A percentile compares a stretch with the other conserved stretches of the same genome.
Conservation (phyloP, 192 early-diverging fungal species). For the Bifiguratus adelaidae region DNA sequence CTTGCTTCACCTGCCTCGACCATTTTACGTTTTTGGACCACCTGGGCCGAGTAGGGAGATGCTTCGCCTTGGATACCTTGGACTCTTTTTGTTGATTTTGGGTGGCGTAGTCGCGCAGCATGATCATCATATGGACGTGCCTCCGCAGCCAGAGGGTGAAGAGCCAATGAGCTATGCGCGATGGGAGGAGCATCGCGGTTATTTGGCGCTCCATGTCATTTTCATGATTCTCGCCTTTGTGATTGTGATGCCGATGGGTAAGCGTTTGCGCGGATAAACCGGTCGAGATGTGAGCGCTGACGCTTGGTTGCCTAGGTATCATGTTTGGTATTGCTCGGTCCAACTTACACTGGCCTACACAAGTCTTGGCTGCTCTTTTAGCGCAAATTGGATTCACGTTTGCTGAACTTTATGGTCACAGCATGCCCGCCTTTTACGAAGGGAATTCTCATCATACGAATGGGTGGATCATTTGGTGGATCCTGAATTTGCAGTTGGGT, state of each 20-base stretch:
- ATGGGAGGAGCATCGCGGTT: conserved; percentile 9
- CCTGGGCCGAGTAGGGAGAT: too few species aligned
- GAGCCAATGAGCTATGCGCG: conserved; percentile 21
- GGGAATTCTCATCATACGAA: conserved; percentile 18
- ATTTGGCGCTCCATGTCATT: conserved; percentile 14
- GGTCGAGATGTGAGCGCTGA: background rate
- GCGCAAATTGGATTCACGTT: conserved; percentile 17
- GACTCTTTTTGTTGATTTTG: too few species aligned
- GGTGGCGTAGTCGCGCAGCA: conserved; percentile 12
- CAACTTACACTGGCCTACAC: conserved; percentile 16
- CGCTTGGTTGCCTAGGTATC: conserved; percentile 7
- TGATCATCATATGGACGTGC: conserved; percentile 1
- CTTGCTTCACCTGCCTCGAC: too few species aligned
- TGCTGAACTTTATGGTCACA: conserved; percentile 17
- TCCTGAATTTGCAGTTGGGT: conserved; percentile 12
- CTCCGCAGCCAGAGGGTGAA: conserved; percentile 9
- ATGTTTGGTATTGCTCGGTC: conserved; percentile 22
- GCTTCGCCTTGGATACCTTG: too few species aligned
- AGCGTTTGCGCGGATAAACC: background rate
- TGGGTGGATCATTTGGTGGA: conserved; percentile 15
- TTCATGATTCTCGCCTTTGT: conserved; percentile 23
- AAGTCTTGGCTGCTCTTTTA: conserved; percentile 9
- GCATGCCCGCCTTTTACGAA: conserved; percentile 14
- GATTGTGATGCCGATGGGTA: conserved; percentile 25
- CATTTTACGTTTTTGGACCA: too few species aligned